Base-by-base conservation (phyloP, 768 basidiomycete genomes). In the Hypsizygus marmoreus region DNA sequence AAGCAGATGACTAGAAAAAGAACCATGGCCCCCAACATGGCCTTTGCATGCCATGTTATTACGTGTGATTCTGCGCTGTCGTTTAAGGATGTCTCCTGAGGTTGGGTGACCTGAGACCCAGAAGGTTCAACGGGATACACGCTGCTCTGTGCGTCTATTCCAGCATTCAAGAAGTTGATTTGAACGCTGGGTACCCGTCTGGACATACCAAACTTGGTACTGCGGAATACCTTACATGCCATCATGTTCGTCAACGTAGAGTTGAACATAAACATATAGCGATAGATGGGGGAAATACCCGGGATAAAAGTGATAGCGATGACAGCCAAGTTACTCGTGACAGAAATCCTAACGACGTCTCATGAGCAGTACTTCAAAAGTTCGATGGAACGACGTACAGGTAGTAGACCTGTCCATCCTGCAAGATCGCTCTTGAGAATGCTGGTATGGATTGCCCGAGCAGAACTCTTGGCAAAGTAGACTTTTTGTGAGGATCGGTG, bases 361-460 rank as follows among this genome's bases (percentile, higher is more conserved):
- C 35, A n/a, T 20, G 22, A 7, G 19, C 28, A 14, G 29, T 36
- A 14, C 37, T 17, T 30, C 30, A n/a, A 6, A 6, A 38, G 7
- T n/a, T 4, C 14, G 12, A 30, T 9, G 32, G 19, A 28, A 14
- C 25, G 6, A 60, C 66, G 30, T 41, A 69, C 69, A 65, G 28
- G 40, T 65, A 68, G 38, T 67, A 70, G 9, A 51, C 46, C 40
- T 66, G 68, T 1, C 67, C 63, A 9, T 65, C 67, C 16, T 51
- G 53, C 13, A 67, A 41, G 4, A 68, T 31, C 2, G 56, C 48
- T 29, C 47, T 57, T 2, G 61, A 57, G 13, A 66, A 59, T 5
- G 44, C 47, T 2, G 69, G 65, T 4, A 68, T 36, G 25, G 57
- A 54, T 20, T 47, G 45, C 2, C 62, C 65, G 11, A 59, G 44